Evolutionary conservation across 768 basidiomycete genomes (phyloP).

Genomic region (Calocera viscosa): DNA sequence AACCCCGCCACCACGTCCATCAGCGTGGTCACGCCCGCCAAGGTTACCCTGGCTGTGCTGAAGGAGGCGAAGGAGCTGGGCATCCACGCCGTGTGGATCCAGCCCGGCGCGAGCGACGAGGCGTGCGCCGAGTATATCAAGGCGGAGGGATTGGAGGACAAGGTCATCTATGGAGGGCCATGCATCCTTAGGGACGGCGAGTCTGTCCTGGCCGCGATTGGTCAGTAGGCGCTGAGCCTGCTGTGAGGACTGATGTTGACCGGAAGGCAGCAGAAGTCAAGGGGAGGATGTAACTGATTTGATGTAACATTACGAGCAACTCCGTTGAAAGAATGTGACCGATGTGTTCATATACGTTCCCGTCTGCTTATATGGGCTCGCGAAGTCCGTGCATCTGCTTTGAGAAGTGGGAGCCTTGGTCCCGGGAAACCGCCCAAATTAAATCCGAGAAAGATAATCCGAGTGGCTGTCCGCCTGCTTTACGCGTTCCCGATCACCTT

Average conservation of each 20-base stretch:
- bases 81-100: conserved; percentile 77
- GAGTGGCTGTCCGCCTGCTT: not conserved
- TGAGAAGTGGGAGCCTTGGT: too few relatives aligned
- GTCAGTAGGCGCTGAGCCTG: not conserved
- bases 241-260: not conserved
- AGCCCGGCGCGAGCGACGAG: conserved; percentile 72
- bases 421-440: not conserved
- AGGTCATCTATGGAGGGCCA: conserved; percentile 69
- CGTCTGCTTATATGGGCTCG: too few relatives aligned
- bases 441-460: not conserved
- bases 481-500: not conserved
- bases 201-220: conserved; percentile 10
- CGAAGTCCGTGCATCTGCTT: too few relatives aligned
- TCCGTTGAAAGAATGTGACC: too few relatives aligned
- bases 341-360: not conserved
- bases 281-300: not conserved
- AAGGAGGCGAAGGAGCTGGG: conserved; percentile 53
- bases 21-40: conserved; percentile 66
- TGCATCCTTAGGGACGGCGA: conserved; percentile 75
- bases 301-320: too few relatives aligned
- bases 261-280: not conserved
- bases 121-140: conserved; percentile 52
- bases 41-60: conserved; percentile 60
- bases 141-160: conserved; percentile 47
- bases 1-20: conserved; percentile 55